Evolutionary conservation across 352 stramenopile genomes (phyloP).

Genomic region (Globisporangium perplexum): DNA sequence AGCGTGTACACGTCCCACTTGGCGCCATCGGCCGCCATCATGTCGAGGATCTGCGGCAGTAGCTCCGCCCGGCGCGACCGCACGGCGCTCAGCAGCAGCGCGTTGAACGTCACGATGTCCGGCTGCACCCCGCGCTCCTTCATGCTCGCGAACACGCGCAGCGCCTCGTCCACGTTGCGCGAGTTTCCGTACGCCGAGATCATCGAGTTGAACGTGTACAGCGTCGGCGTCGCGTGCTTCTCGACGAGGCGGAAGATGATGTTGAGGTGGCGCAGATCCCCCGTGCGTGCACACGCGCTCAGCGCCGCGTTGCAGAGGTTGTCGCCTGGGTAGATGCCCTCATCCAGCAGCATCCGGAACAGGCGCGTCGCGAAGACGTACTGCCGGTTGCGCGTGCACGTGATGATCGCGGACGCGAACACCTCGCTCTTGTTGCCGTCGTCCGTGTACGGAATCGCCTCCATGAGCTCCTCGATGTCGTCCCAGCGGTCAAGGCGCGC

Average conservation of each 20-base stretch:
- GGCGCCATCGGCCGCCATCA: conserved; percentile 35
- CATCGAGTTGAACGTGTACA: conserved; percentile 82
- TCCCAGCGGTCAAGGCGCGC: conserved; percentile 63
- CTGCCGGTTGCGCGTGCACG: conserved; percentile 65
- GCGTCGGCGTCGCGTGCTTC: conserved; percentile 41
- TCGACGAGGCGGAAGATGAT: conserved; percentile 65
- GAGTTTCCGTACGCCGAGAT: conserved; percentile 78
- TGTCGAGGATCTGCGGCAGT: conserved; percentile 44
- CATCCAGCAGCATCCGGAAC: conserved; percentile 59
- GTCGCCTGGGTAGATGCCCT: conserved; percentile 61
- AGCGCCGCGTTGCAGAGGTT: conserved; percentile 70
- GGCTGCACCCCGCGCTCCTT: conserved; percentile 24
- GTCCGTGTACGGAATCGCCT: conserved; percentile 50
- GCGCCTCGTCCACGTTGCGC: conserved; percentile 51
- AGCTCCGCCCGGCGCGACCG: conserved; percentile 47
- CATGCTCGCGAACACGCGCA: conserved; percentile 51
- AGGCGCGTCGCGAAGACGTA: conserved; percentile 51
- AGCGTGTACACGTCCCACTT: conserved; percentile 76
- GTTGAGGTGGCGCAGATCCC: conserved; percentile 48
- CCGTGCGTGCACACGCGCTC: conserved; percentile 58
- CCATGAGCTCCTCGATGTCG: conserved; percentile 58
- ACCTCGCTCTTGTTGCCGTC: conserved; percentile 53
- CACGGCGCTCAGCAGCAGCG: conserved; percentile 49
- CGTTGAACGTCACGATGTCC: conserved; percentile 67
- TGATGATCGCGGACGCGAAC: conserved; percentile 72